Evolutionary conservation across 345 rosid genomes (phyloP), one percentile per base, ranked within the genome.

Genomic region (Citrus cavaleriei): DNA sequence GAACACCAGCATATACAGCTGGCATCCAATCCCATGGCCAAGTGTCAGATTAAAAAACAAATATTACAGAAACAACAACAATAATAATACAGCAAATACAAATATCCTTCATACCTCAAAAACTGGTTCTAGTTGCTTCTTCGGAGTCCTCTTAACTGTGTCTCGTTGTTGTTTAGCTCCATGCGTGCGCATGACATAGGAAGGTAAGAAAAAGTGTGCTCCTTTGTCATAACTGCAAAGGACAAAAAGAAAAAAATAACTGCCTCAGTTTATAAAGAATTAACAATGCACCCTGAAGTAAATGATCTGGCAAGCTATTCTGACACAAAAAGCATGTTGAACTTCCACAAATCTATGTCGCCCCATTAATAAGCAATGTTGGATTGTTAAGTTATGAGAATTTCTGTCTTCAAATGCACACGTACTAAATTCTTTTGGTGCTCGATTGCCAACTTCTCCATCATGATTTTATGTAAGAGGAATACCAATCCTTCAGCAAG

Each of bases 131-230:
- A 96, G 88, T 88, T 94, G 95, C 79, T 78, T 80, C 83, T 77
- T 83, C 49, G 97, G 90, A 49, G 93, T 79, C 68, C 84, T 85
- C 86, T 82, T 91, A 70, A 94, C 81, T 22, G 95, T 93, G 70
- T 92, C 92, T 68, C 98, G 88, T 80, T 96, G 99, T 81, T 88
- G 93, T 73, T 79, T 94, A 75, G 89, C 87, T 80, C 99, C 99
- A 86, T 91, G 99, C 6, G 87, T 94, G 42, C 98, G 88, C 99
- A 96, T 96, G 75, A 94, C 85, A 81, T 88, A 88, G 49, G 98
- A 96, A 65, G 95, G 91, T 77, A 96, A 83, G 83, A 91, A 93
- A 37, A 94, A 82, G 84, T 94, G 88, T 58, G 91, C 99, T 77
- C 99, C 99, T 88, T 87, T 96, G 78, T 96, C 98, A 74, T 91